Evolutionary conservation across 2,329 filamentous ascomycete genomes (phyloP).

Genomic region (Blastomyces emzantsi): DNA sequence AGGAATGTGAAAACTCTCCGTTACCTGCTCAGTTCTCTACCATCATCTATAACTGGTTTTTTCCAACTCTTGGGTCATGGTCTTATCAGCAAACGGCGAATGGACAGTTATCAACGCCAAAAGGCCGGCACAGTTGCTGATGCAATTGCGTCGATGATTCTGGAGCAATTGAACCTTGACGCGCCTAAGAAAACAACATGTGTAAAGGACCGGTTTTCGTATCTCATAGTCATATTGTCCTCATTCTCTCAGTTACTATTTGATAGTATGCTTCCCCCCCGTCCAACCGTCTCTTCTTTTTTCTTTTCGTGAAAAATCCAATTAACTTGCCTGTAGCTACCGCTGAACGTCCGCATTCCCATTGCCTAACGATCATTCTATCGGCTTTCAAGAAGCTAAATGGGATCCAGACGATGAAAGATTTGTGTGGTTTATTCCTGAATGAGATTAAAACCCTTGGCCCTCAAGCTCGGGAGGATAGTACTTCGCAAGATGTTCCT

Average conservation of each 20-base stretch:
- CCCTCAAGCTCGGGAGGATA: constrained; percentile 33
- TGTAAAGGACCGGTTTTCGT: constrained; percentile 53
- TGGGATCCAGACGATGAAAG: constrained; percentile 65
- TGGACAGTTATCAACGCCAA: constrained; percentile 55
- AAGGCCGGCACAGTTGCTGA: constrained; percentile 54
- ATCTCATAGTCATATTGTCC: constrained; percentile 73
- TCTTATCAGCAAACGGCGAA: constrained; percentile 63
- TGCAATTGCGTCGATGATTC: constrained; percentile 61
- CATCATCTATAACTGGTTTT: constrained; percentile 71
- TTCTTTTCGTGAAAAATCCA: not conserved
- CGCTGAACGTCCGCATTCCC: constrained; percentile 42
- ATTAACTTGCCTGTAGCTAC: constrained; percentile 25
- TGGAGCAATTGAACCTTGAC: constrained; percentile 54
- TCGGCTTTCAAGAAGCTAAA: constrained; percentile 76
- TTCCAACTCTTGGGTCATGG: constrained; percentile 79
- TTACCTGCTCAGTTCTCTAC: constrained; percentile 67
- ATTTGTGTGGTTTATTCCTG: constrained; percentile 61
- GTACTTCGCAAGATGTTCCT: constrained; percentile 33
- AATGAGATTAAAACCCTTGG: constrained; percentile 46
- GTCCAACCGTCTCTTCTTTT: not conserved
- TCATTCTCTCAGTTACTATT: constrained; percentile 70
- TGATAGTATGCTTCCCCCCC: constrained; percentile 45
- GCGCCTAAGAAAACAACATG: constrained; percentile 43
- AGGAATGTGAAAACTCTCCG: constrained; percentile 73
- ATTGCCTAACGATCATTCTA: constrained; percentile 62